Evolutionary conservation across 306 rosid species (phyloP).

Genomic region (Senna tora): DNA sequence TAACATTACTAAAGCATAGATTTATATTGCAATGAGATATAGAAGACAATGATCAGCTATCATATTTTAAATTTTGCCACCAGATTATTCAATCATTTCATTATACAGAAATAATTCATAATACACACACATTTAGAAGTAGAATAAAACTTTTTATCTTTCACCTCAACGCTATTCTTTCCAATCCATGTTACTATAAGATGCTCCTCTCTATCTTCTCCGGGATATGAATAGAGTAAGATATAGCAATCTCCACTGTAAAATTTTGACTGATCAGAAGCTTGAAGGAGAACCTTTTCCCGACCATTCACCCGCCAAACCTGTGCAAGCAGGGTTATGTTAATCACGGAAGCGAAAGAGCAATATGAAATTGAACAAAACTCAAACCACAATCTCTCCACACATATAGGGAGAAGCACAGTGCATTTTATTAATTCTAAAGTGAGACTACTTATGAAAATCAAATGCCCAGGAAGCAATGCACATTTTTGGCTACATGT

Average conservation of each 20-base stretch:
- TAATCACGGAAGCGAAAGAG: conserved; percentile 38
- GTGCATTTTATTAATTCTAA: conserved; percentile 14
- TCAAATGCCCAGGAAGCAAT: conserved; percentile 29
- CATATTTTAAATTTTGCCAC: conserved; percentile 22
- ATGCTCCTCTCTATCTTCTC: conserved; percentile 90
- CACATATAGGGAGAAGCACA: conserved; percentile 26
- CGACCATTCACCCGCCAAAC: conserved; percentile 89
- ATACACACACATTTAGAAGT: conserved; percentile 23
- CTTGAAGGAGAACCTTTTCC: conserved; percentile 75
- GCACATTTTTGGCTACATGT: conserved; percentile 6
- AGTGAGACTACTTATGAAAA: conserved; percentile 28
- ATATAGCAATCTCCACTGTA: conserved; percentile 92
- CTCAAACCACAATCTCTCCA: conserved; percentile 24
- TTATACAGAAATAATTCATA: conserved; percentile 20
- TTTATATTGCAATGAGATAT: conserved; percentile 27
- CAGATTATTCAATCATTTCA: conserved; percentile 8
- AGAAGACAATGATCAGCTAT: conserved; percentile 20
- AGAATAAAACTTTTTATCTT: conserved; percentile 32
- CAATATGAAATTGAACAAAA: conserved; percentile 20
- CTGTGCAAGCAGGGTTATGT: conserved; percentile 55
- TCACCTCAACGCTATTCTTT: conserved; percentile 87
- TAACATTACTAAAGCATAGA: neutral
- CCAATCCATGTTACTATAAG: conserved; percentile 96
- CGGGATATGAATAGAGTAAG: conserved; percentile 88
- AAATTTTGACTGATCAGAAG: conserved; percentile 86